These are phyloP conservation scores for Paracamarosporium sp. DNA, from an alignment of 2,329 filamentous ascomycete genomes.

Conservation along the genomic window DNA sequence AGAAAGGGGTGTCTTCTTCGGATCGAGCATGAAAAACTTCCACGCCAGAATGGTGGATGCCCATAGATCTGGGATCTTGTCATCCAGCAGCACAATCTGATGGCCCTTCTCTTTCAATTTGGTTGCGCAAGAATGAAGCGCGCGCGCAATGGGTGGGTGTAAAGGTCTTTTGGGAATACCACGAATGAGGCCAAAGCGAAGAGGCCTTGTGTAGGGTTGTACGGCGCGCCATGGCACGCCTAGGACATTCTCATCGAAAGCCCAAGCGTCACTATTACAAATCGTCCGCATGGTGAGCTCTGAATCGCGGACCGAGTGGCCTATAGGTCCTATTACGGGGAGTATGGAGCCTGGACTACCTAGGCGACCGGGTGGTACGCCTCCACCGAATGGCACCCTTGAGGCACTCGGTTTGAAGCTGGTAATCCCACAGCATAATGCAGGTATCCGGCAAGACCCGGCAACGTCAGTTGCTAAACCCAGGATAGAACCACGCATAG, in stretches of 20 bases:
- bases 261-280: slow-evolving; percentile 51
- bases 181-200: slow-evolving; percentile 58
- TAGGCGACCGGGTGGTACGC: slow-evolving; percentile 35
- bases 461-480: slow-evolving; percentile 70
- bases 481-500: slow-evolving; percentile 64
- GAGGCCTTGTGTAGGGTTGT: slow-evolving; percentile 17
- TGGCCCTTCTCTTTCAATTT: slow-evolving; percentile 55
- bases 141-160: slow-evolving; percentile 58
- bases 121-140: slow-evolving; percentile 50
- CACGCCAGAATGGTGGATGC: slow-evolving; percentile 45
- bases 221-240: slow-evolving; percentile 56
- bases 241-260: slow-evolving; percentile 51
- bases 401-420: slow-evolving; percentile 62
- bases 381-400: slow-evolving; percentile 54
- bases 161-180: slow-evolving; percentile 58
- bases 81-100: slow-evolving; percentile 41
- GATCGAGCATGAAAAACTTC: slow-evolving; percentile 53
- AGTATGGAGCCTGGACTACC: slow-evolving; percentile 41
- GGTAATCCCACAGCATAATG: slow-evolving; percentile 69
- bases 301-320: slow-evolving; percentile 50
- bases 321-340: slow-evolving; percentile 53
- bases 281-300: slow-evolving; percentile 52
- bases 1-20: slow-evolving; percentile 37
- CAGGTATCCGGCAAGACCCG: slow-evolving; percentile 76
- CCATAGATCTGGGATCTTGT: slow-evolving; percentile 37